Evolutionary conservation across 768 basidiomycete species (phyloP).

Genomic region (Leucocoprinus sp.): DNA sequence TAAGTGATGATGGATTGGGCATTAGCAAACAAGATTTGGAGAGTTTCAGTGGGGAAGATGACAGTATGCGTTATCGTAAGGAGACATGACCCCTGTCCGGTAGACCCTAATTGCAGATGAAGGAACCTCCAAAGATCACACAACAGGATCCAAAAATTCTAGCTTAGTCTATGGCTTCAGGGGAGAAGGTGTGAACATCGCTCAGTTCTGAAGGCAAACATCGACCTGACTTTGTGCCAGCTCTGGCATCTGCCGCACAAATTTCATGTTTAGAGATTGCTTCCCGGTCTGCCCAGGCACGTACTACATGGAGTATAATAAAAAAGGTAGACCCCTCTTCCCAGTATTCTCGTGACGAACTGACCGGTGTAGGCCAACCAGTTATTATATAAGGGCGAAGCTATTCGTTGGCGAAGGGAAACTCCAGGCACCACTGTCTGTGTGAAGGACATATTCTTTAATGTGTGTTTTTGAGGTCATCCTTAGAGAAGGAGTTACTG

Average conservation of each 20-base stretch:
- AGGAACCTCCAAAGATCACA: slow-evolving; percentile 73
- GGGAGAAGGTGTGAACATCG: slow-evolving; percentile 65
- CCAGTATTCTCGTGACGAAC: background rate
- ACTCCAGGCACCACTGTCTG: slow-evolving; percentile 72
- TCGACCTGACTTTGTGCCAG: slow-evolving; percentile 30
- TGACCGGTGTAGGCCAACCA: slow-evolving; percentile 48
- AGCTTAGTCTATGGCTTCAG: slow-evolving; percentile 80
- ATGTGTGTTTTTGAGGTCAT: slow-evolving; percentile 36
- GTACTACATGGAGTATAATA: slow-evolving; percentile 69
- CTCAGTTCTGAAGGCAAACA: background rate
- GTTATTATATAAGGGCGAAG: slow-evolving; percentile 61
- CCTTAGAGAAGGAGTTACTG: slow-evolving; percentile 1
- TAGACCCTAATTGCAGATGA: slow-evolving; percentile 1
- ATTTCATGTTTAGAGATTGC: slow-evolving; percentile 76
- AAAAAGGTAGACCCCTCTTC: slow-evolving; percentile 45
- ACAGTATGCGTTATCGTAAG: slow-evolving; percentile 64
- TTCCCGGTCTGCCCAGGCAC: slow-evolving; percentile 57
- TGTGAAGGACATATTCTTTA: slow-evolving; percentile 86
- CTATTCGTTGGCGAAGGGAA: slow-evolving; percentile 69
- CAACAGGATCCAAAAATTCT: slow-evolving; percentile 37
- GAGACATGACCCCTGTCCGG: slow-evolving; percentile 9
- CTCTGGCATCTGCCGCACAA: slow-evolving; percentile 77
- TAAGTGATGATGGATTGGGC: slow-evolving; percentile 79
- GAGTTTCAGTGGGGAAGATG: slow-evolving; percentile 40
- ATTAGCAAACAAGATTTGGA: slow-evolving; percentile 55